These are phyloP conservation scores for Mortierella sp. DNA, from an alignment of 371 early-diverging fungal species.

Conservation along the genomic window DNA sequence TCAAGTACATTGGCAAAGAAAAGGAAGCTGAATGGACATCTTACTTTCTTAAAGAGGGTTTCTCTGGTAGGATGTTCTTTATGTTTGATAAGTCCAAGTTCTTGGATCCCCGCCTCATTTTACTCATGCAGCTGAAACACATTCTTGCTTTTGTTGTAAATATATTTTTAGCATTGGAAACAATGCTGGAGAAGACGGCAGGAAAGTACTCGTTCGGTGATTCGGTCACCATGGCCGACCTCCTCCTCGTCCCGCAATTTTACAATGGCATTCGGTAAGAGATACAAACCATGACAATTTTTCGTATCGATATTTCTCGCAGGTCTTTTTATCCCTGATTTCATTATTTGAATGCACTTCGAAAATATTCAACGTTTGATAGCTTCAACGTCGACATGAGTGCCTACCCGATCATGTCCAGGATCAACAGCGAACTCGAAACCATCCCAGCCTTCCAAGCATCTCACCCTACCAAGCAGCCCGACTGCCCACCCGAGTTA, in stretches of 20 bases:
- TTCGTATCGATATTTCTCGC: no score
- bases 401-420: constrained; percentile 74
- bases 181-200: constrained; percentile 65
- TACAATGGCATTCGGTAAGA: constrained; percentile 80
- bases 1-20: constrained; percentile 68
- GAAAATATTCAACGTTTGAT: not conserved
- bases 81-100: not conserved
- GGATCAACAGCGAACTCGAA: constrained; percentile 68
- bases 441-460: constrained; percentile 76
- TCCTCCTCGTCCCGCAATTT: constrained; percentile 85
- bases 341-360: not conserved
- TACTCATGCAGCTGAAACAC: not conserved
- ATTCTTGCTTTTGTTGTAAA: not conserved
- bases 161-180: constrained; percentile 71
- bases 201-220: constrained; percentile 90
- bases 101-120: not conserved
- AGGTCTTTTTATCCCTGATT: not conserved
- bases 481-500: constrained; percentile 75
- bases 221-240: constrained; percentile 88
- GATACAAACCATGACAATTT: no score
- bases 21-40: constrained; percentile 73
- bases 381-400: constrained; percentile 81
- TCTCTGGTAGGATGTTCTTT: constrained; percentile 64
- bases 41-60: constrained; percentile 72
- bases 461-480: constrained; percentile 80